Evolutionary conservation across 805 yeast genomes (phyloP), one percentile per base, ranked within the genome.

Genomic region (Metschnikowia bowlesiae): DNA sequence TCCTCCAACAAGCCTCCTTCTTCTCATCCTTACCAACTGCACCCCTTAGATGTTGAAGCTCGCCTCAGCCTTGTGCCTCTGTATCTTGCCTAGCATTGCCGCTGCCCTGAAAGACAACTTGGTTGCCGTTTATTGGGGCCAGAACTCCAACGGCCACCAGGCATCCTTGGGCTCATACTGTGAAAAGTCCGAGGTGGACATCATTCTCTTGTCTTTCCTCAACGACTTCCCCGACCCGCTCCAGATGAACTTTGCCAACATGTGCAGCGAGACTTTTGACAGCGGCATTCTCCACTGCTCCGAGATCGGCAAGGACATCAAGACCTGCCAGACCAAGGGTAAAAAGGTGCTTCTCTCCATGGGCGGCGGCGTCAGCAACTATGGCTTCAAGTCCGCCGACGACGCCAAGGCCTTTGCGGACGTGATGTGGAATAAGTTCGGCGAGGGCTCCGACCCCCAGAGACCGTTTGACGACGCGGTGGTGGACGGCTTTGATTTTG

Each of bases 101-200:
- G 44, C 45, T 33, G 38, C 38, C 9, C 45, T 33, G 45, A 22
- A 8, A 13, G 45, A 42, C 32, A 44, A 44, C 31, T 48, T 87
- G 56, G 80, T 89, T 36, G 96, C 85, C 22, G 75, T 87, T 7
- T 89, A 89, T 69, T 89, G 96, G 96, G 96, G 97, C 48, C 96
- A 89, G 68, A 80, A 81, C 59, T 82, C 92, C 13, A 48, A 49
- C 47, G 83, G 79, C 9, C 42, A 58, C 42, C 83, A 80, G 58
- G 68, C 70, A 49, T 44, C 63, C 28, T 61, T 73, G 57, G 56
- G 58, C 36, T 48, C 64, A 44, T 88, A 88, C 72, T 89, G 97
- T 75, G 71, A 74, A 51, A 74, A 82, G 46, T 79, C 81, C 49
- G 76, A 81, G 44, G 89, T 87, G 28, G 96, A 88, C 59, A 82